Evolutionary conservation across 495 filamentous ascomycete species (phyloP), one percentile per base, ranked within the genome.

Genomic region (Podospora bellae-mahoneyi): DNA sequence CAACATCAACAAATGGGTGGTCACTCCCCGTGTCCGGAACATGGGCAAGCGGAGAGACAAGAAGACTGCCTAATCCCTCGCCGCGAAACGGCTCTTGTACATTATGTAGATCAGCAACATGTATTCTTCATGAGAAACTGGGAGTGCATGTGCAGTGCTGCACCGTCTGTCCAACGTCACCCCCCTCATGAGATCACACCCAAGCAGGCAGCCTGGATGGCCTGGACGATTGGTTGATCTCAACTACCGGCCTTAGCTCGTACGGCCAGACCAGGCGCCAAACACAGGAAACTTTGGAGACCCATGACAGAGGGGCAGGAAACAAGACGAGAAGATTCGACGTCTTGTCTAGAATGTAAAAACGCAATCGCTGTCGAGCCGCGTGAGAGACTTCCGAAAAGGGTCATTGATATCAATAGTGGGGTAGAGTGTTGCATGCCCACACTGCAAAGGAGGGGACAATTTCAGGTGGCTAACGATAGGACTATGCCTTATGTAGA

Each of bases 1-100:
- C 79, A 95, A 93, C 69, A 75, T 90, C 78, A 94, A 94, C 82
- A 92, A 89, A 76, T 92, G 87, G 75, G 90, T 96, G 63, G 90
- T 96, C 59, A 86, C 86, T 27, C 84, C 90, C 55, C 86, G 92
- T 67, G 83, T 84, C 64, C 87, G 92, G 69, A 93, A 93, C 80
- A 89, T 92, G 78, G 91, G 91, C 76, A 90, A 91, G 81, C 81
- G 86, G 66, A 81, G 85, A 68, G 70, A 78, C 70, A 88, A 87
- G 79, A 81, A 77, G 67, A 68, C 71, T 59, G 70, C 72, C 63
- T 78, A 69, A 68, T 66, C 9, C 62, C 70, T 61, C 68, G 26
- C 58, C 57, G 16, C 32, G 13, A 48, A 18, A 4, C 27, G 30
- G n/a, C 55, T 68, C 44, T 65, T 78, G 74, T 78, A 77, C 70